Percentiles rank a stretch among this genome's conserved stretches.
Conservation (phyloP, 306 rosid genomes). For the Cucumis melo region DNA sequence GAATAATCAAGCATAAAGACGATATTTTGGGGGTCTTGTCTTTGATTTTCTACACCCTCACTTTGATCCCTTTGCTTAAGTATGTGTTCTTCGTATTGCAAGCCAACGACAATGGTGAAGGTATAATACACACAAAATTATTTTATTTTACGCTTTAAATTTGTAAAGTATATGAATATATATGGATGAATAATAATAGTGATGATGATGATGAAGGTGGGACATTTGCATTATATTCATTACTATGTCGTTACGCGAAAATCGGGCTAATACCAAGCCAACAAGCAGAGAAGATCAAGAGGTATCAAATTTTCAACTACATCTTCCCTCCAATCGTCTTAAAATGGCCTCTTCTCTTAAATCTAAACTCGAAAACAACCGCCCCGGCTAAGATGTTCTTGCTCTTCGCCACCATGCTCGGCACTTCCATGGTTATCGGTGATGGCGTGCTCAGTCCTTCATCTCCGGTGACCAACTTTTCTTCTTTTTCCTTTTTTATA, state of each 20-base stretch:
- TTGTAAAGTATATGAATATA: too few species aligned
- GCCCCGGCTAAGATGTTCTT: neutral
- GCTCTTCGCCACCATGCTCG: conserved; percentile 19
- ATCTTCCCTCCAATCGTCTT: conserved; percentile 6
- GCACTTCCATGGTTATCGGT: conserved; percentile 35
- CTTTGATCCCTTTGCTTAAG: conserved; percentile 46
- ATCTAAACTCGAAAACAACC: conserved; percentile 13
- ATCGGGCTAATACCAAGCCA: conserved; percentile 22
- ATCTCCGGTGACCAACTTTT: neutral
- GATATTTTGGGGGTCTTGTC: conserved; percentile 60
- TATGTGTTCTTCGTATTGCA: conserved; percentile 41
- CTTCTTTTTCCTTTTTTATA: too few species aligned
- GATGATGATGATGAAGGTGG: conserved; percentile 4
- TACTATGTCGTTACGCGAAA: conserved; percentile 21
- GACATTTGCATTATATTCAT: conserved; percentile 18
- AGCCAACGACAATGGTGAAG: conserved; percentile 58
- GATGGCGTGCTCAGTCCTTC: conserved; percentile 27
- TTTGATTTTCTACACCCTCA: conserved; percentile 44
- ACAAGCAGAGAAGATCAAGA: conserved; percentile 21
- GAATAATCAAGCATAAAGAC: conserved; percentile 37
- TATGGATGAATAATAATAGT: too few species aligned
- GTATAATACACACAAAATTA: conserved; percentile 3
- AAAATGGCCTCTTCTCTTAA: conserved; percentile 11
- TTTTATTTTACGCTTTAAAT: too few species aligned
- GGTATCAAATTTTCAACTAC: conserved; percentile 19